Conservation (phyloP, 345 rosid genomes). For the Durio zibethinus region DNA sequence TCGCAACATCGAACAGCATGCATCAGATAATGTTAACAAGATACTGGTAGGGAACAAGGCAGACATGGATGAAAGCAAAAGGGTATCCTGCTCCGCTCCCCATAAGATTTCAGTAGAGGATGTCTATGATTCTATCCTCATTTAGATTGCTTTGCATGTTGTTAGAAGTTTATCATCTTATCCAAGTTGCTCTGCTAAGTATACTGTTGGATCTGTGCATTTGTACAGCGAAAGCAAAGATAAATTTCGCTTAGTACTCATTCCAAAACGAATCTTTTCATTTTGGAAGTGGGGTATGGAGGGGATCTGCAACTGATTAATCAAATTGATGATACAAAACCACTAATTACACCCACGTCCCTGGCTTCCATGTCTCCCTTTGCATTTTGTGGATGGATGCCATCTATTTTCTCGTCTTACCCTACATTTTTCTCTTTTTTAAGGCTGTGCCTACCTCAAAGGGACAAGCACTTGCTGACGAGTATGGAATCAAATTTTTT, state of each 20-base stretch:
- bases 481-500: conserved; percentile 93
- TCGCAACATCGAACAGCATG: conserved; percentile 98
- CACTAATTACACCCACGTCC: not conserved
- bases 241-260: not conserved
- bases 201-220: not conserved
- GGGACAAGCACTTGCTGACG: conserved; percentile 99
- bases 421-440: not conserved
- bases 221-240: not conserved
- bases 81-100: conserved; percentile 41
- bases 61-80: conserved; percentile 99
- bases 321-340: not conserved
- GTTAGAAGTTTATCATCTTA: not conserved
- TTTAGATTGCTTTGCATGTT: conserved; percentile 16
- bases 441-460: conserved; percentile 95
- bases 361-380: not conserved
- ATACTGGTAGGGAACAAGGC: conserved; percentile 98
- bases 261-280: not conserved
- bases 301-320: not conserved
- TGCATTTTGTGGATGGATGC: not conserved
- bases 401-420: not conserved
- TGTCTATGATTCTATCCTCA: not conserved
- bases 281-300: not conserved
- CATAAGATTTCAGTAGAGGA: not conserved
- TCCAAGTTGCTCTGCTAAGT: not conserved
- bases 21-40: conserved; percentile 97